Evolutionary conservation across 805 yeast genomes (phyloP), one percentile per base, ranked within the genome.

Genomic region (Starmerella floricola): DNA sequence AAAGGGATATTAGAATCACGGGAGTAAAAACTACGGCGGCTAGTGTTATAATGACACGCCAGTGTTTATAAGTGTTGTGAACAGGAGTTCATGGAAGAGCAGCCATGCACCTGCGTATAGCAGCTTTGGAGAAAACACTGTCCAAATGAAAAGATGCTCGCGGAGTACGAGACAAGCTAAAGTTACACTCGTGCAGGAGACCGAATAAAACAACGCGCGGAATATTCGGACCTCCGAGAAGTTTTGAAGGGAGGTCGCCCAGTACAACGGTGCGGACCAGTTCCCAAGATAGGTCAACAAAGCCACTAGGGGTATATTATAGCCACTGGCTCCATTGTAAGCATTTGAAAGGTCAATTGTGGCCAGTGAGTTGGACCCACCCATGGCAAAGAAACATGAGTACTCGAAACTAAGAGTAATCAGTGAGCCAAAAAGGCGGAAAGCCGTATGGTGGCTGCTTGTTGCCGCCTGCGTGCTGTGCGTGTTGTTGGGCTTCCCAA

Each of bases 131-230:
- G 94, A 82, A 63, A 91, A 91, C 6, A 91, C 98, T 2, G 97
- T 87, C 98, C 98, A 91, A 8, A 91, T 81, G 58, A 91, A 91
- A 43, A 91, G 66, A 59, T 91, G 98, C 55, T 78, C 81, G 51
- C 94, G 68, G 51, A 87, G 68, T 17, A 72, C 66, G 38, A 71
- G 69, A 58, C 97, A 91, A 12, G 95, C 79, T 3, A 49, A 31
- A 8, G 46, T 30, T 5, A 53, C 48, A 11, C 51, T 45, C 1
- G 40, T n/a, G 5, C 46, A 34, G 2, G 49, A 47, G 6, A 37
- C 29, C 13, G 45, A n/a, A 31, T 48, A 51, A 34, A 51, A 51
- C 39, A 41, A 21, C n/a, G 48, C 39, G 27, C 38, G 39, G n/a
- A 69, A 49, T 15, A 68, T 65, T n/a, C 44, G 34, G 19, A 24